Base-by-base conservation (phyloP, 2,329 filamentous ascomycete species). In the Hymenoscyphus fraxineus region DNA sequence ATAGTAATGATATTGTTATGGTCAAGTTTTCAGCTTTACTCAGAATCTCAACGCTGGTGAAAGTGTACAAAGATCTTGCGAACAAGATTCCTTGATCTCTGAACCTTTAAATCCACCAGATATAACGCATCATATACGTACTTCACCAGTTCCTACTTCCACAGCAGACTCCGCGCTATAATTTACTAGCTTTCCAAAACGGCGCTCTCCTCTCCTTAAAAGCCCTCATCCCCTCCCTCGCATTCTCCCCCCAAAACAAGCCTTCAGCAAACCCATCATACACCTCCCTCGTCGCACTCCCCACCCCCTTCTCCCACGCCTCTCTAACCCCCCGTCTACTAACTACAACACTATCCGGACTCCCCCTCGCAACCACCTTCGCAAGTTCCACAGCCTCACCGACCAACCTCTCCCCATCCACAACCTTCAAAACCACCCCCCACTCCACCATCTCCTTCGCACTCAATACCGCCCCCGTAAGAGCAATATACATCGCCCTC, bases 191-290 rank as follows among this genome's bases (percentile, higher is more conserved):
- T 58, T 78, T 78, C 81, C 81, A 84, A 32, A 78, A 70, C 19
- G 82, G 81, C 68, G 78, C 75, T 69, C 79, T 75, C 75, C 83
- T 83, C 71, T 80, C 77, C 41, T 78, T 78, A 77, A 85, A 86
- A 5, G 83, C 83, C 65, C 73, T 76, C 61, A 84, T 68, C 1
- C 82, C 82, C 66, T 82, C 80, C 16, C 76, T 72, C n/a, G 81
- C 74, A 74, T 84, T 84, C 64, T 81, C 78, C 0, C 80, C 78
- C 40, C 75, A 70, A 57, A 79, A 69, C 62, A 83, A 69, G 4
- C 69, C 72, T 58, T 75, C 72, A 16, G 74, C 77, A 68, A 78
- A 83, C 47, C 77, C 71, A 64, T 82, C 76, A 39, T 78, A 72
- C 0, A 78, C 79, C 19, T 79, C 63, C 71, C 80, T 78, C 9